phyloP scores from a whole-genome alignment of 495 filamentous ascomycete genomes.

The Lasiosphaeris hirsuta region DNA sequence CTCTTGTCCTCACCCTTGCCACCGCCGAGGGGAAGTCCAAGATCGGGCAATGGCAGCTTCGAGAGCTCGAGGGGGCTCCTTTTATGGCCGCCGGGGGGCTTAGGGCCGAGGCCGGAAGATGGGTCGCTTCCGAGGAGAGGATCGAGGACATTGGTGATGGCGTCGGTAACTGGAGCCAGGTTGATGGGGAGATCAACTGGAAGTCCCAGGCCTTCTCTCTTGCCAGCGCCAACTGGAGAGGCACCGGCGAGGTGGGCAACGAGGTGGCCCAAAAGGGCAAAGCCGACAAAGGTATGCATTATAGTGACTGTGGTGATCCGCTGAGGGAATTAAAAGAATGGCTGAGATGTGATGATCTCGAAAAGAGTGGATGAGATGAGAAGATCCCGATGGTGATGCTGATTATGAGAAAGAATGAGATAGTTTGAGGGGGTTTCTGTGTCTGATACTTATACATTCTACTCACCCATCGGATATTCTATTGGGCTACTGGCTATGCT shows the following conservation, averaged over 20 bases:
- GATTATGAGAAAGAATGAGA: conserved; percentile 12
- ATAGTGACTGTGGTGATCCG: neutral
- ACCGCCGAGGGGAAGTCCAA: neutral
- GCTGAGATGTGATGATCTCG: neutral
- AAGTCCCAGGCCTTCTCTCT: conserved; percentile 17
- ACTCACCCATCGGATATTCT: neutral
- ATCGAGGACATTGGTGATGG: no score
- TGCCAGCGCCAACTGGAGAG: conserved; percentile 9
- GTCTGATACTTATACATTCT: conserved; percentile 15
- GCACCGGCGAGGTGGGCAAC: conserved; percentile 18
- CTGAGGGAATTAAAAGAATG: neutral
- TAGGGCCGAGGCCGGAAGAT: neutral
- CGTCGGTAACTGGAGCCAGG: conserved; percentile 33
- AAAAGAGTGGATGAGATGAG: conserved; percentile 7
- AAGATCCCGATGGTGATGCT: conserved; percentile 10
- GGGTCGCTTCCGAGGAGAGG: neutral
- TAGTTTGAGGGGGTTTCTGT: conserved; percentile 7
- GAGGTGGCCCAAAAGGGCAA: conserved; percentile 23
- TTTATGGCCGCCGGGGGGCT: neutral
- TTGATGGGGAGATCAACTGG: conserved; percentile 50
- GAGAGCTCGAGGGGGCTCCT: neutral
- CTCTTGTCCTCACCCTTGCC: conserved; percentile 9
- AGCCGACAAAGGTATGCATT: conserved; percentile 19
- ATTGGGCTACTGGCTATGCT: neutral
- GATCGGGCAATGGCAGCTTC: neutral